phyloP scores from a whole-genome alignment of 2,329 filamentous ascomycete species.

The Rachicladosporium sp. region DNA sequence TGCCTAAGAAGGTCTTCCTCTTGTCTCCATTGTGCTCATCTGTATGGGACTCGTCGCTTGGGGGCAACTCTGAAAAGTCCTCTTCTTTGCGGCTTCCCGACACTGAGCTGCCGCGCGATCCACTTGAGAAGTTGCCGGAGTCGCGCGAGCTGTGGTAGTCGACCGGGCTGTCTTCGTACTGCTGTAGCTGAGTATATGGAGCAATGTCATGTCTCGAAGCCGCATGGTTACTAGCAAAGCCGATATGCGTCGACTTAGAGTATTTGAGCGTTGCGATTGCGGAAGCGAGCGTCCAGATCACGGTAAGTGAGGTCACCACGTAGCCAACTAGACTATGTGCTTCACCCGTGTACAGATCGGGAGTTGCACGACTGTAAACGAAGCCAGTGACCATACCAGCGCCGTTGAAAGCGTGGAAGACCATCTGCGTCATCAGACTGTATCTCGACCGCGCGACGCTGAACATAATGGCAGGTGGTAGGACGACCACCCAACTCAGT shows the following conservation, averaged over 20 bases:
- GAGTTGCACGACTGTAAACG: slow-evolving; percentile 68
- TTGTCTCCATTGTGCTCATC: slow-evolving; percentile 21
- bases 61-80: slow-evolving; percentile 6
- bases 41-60: slow-evolving; percentile 26
- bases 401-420: slow-evolving; percentile 32
- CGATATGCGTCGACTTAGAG: background rate
- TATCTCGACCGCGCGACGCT: slow-evolving; percentile 69
- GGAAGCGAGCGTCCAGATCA: slow-evolving; percentile 48
- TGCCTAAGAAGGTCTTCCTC: slow-evolving; percentile 33
- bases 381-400: slow-evolving; percentile 52
- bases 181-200: background rate
- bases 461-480: slow-evolving; percentile 73
- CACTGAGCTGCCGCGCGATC: slow-evolving; percentile 20
- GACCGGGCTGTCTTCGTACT: slow-evolving; percentile 12
- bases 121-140: slow-evolving; percentile 18
- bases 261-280: slow-evolving; percentile 29
- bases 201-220: no score
- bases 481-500: slow-evolving; percentile 57
- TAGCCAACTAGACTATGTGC: slow-evolving; percentile 83
- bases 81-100: slow-evolving; percentile 17
- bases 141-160: slow-evolving; percentile 29
- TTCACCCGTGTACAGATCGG: slow-evolving; percentile 77
- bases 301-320: slow-evolving; percentile 62
- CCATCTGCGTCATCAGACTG: slow-evolving; percentile 55
- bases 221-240: no score